Percentiles rank a stretch among this genome's conserved stretches.
phyloP scores from a whole-genome alignment of 441 rosid genomes.

The Erodium texanum region DNA sequence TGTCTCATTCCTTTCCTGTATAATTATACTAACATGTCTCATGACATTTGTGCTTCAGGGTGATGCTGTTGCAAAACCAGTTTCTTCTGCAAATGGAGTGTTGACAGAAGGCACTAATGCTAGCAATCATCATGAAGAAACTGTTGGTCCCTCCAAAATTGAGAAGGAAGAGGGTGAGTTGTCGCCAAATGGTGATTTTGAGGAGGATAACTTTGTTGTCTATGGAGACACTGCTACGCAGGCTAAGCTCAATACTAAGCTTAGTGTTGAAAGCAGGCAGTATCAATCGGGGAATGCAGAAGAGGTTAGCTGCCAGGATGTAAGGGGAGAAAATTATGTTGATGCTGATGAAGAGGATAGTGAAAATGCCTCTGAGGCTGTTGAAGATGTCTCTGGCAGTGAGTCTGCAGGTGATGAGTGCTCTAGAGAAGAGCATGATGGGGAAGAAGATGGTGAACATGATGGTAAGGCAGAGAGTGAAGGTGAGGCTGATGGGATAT shows the following conservation, averaged over 20 bases:
- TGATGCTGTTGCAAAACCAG: conserved; percentile 34
- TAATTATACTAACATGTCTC: not conserved
- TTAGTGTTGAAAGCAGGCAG: conserved; percentile 42
- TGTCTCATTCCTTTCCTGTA: no score
- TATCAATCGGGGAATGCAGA: conserved; percentile 44
- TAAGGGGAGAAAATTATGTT: conserved; percentile 60
- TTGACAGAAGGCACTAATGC: conserved; percentile 31
- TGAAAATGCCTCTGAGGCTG: conserved; percentile 71
- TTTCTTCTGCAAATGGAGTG: conserved; percentile 43
- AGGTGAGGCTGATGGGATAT: conserved; percentile 84
- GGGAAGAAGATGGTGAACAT: conserved; percentile 59
- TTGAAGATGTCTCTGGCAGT: conserved; percentile 79
- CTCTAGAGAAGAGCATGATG: conserved; percentile 60
- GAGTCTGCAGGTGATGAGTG: conserved; percentile 82
- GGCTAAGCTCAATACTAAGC: conserved; percentile 43
- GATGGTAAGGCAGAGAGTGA: conserved; percentile 86
- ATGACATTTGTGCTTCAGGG: conserved; percentile 39
- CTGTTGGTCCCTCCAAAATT: conserved; percentile 44
- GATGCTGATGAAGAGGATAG: conserved; percentile 79
- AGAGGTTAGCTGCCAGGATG: conserved; percentile 37
- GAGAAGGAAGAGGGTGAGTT: conserved; percentile 98
- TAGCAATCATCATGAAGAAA: conserved; percentile 49
- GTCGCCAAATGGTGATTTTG: conserved; percentile 87
- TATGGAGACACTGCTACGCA: conserved; percentile 58
- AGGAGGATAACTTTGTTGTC: conserved; percentile 82